These are phyloP conservation scores for Teratosphaeria gauchensis DNA, from an alignment of 2,329 filamentous ascomycete species.

Conservation along the genomic window DNA sequence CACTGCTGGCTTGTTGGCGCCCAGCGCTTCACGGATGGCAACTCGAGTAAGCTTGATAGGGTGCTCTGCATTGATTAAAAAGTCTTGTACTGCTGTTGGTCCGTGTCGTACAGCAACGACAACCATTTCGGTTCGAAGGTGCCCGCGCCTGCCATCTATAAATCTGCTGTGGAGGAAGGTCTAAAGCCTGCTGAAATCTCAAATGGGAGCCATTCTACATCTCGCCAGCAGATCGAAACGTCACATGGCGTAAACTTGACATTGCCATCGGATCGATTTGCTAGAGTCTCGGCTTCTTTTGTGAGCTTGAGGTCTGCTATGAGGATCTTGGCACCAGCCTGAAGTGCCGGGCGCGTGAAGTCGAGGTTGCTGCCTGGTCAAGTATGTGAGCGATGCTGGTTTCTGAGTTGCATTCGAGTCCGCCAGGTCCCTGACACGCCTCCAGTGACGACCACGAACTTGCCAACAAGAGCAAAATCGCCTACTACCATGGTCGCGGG, in stretches of 20 bases:
- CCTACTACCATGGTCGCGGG: conserved; percentile 13
- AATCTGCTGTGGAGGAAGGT: no score
- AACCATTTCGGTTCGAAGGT: no score
- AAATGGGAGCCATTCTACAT: conserved; percentile 21
- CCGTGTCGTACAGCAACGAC: no score
- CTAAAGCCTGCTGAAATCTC: neutral
- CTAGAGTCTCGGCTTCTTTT: conserved; percentile 20
- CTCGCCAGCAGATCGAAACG: conserved; percentile 24
- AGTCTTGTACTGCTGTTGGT: no score
- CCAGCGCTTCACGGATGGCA: no score
- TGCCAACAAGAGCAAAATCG: conserved; percentile 13
- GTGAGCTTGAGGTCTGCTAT: conserved; percentile 28
- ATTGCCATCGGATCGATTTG: conserved; percentile 7
- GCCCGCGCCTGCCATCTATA: no score
- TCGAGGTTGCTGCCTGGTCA: conserved; percentile 15
- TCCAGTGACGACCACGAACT: conserved; percentile 18
- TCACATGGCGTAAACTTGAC: conserved; percentile 25
- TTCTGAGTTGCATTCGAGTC: no score
- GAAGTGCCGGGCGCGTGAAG: conserved; percentile 12
- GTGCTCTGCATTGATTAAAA: no score
- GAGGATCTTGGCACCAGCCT: conserved; percentile 21
- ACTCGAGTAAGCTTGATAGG: no score
- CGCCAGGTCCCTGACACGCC: conserved; percentile 7
- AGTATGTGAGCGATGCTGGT: neutral
- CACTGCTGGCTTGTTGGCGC: no score